Evolutionary conservation across 2,329 filamentous ascomycete genomes (phyloP), one percentile per base, ranked within the genome.

Genomic region (Fusarium xyrophilum): DNA sequence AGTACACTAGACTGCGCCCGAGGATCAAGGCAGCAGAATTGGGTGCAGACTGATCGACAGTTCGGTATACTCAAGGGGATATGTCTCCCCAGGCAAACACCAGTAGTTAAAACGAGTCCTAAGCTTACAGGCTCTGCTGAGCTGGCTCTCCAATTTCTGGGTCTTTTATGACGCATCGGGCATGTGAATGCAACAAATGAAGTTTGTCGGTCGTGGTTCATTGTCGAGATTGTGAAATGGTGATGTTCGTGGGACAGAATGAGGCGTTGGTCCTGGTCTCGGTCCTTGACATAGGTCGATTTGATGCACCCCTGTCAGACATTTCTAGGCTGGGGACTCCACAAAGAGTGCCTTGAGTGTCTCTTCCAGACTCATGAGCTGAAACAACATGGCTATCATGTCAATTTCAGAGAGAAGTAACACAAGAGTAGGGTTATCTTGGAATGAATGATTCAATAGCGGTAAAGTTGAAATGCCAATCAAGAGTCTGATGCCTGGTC

Each of bases 291-390:
- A 54, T 56, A 66, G 63, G 62, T 66, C 62, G 64, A 43, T 33
- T 60, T 27, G 17, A 19, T 19, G 19, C 30, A 54, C 38, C 46
- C 60, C 60, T 62, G 35, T 55, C 62, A 60, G 57, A 62, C 52
- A 62, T 46, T 30, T 60, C 21, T 55, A 62, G 57, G 28, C 59
- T 47, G 40, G 38, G 47, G 33, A 62, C 58, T 65, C 60, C 62
- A 65, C 63, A 65, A 42, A 62, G 62, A 56, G 44, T 61, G 63
- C 63, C 63, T 66, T 28, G 62, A 39, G 47, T 60, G 39, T 54
- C 47, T 62, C 25, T 47, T 25, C 33, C 54, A 28, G 23, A 36
- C 27, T 19, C 33, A 36, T 14, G 27, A 21, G 38, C n/a, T n/a
- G 25, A n/a, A 43, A n/a, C 12, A n/a, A 25, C 35, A 48, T 19